Base-by-base conservation (phyloP, 306 rosid species). In the Pueraria montana region DNA sequence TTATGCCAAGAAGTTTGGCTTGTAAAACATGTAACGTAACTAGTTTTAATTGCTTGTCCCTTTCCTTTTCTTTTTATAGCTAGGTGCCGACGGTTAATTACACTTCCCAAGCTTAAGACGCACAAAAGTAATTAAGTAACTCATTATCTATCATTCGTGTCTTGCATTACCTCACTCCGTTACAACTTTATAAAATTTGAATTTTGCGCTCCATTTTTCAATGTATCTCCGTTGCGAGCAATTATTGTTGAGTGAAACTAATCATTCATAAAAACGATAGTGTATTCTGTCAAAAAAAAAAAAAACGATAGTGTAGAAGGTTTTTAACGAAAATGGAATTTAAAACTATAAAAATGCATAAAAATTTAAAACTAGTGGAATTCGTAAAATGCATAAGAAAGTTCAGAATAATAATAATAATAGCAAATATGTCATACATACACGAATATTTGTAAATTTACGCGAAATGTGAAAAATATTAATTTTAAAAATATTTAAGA, bases 1-100 rank as follows among this genome's bases (percentile, higher is more conserved):
- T 38, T 38, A 8, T 61, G 5, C 26, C 21, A 14, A 21, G 40
- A 62, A 32, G 17, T 82, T 55, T 67, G 48, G 64, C 73, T 48
- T 5, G 40, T 38, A 21, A 66, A 61, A 26, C 69, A 5, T 65
- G 48, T 52, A 42, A 63, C 74, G 48, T 52, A 42, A 63, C 74
- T 82, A 76, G 69, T 67, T 40, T 65, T 18, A 24, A 27, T 40
- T 53, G 45, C 8, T 23, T 6, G 17, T 52, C 81, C 16, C 64
- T 45, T n/a, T 81, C 40, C 48, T 68, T 56, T 74, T 20, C 71
- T 16, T 40, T 24, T 61, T 61, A 1, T 52, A 11, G 42, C 78
- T 5, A 40, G 14, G 18, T 82, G 40, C 66, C 72, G 8, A 34
- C 5, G 8, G 40, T 34, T 34, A 34, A 34, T 34, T 34, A 34